Conservation (phyloP, 495 filamentous ascomycete species). For the Rusavskia elegans region DNA sequence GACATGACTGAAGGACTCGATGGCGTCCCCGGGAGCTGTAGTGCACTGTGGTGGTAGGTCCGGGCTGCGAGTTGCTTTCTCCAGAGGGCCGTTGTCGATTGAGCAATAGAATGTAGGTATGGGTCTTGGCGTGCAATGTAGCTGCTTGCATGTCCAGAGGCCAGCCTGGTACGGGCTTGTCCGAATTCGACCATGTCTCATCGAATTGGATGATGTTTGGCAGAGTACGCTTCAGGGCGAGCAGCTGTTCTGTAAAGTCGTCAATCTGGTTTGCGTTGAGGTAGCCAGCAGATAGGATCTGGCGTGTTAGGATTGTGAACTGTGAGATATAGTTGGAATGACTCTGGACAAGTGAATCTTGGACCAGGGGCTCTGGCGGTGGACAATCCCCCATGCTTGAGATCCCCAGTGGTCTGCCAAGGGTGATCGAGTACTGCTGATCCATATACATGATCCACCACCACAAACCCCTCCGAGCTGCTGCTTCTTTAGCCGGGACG, state of each 20-base stretch:
- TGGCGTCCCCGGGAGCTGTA: slow-evolving; percentile 18
- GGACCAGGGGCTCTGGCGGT: slow-evolving; percentile 23
- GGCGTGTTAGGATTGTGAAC: slow-evolving; percentile 29
- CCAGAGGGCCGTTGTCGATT: slow-evolving; percentile 27
- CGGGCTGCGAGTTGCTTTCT: background rate
- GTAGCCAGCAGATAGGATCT: slow-evolving; percentile 25
- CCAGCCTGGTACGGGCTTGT: slow-evolving; percentile 24
- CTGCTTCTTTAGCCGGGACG: slow-evolving; percentile 22
- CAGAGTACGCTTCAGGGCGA: slow-evolving; percentile 23
- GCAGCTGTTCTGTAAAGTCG: slow-evolving; percentile 25
- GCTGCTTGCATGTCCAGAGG: slow-evolving; percentile 24
- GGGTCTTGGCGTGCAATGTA: slow-evolving; percentile 27
- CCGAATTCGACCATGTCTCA: slow-evolving; percentile 24
- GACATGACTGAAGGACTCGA: slow-evolving; percentile 25
- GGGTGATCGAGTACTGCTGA: slow-evolving; percentile 31
- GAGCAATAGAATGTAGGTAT: slow-evolving; percentile 28
- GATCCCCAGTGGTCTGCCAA: slow-evolving; percentile 28
- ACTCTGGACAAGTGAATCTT: slow-evolving; percentile 21
- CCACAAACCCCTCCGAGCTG: slow-evolving; percentile 25
- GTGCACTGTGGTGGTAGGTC: slow-evolving; percentile 3
- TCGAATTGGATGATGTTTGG: slow-evolving; percentile 27
- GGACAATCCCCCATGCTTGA: slow-evolving; percentile 30
- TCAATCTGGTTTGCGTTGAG: slow-evolving; percentile 26
- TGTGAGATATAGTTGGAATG: slow-evolving; percentile 24
- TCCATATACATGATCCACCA: slow-evolving; percentile 38